Conservation (phyloP, 345 rosid species). For the Pelargonium nanum region DNA sequence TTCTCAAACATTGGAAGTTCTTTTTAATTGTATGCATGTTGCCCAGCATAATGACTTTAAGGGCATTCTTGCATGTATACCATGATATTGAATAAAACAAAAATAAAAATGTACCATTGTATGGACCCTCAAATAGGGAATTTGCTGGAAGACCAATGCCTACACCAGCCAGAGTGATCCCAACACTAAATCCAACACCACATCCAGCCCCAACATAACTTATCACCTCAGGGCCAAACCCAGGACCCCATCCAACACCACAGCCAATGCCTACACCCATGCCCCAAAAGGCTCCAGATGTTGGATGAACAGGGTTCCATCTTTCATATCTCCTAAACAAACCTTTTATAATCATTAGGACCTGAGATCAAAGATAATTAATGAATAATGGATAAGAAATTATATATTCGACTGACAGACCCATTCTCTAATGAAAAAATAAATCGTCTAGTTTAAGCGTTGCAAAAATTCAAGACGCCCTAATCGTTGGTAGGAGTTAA, state of each 20-base stretch:
- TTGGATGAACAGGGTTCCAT: constrained; percentile 94
- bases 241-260: constrained; percentile 97
- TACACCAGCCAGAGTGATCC: constrained; percentile 68
- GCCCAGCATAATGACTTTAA: too few relatives aligned
- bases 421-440: neutral
- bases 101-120: constrained; percentile 29
- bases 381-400: neutral
- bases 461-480: too few relatives aligned
- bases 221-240: constrained; percentile 85
- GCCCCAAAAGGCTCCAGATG: constrained; percentile 87
- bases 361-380: constrained; percentile 19
- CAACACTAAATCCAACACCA: constrained; percentile 83
- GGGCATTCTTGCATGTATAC: too few relatives aligned
- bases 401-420: neutral
- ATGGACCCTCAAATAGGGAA: constrained; percentile 42
- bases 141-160: constrained; percentile 90
- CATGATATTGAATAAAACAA: neutral
- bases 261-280: constrained; percentile 91
- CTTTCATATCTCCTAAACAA: constrained; percentile 63
- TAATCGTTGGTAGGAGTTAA: too few relatives aligned
- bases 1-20: neutral
- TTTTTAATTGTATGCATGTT: too few relatives aligned
- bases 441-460: neutral
- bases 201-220: constrained; percentile 93
- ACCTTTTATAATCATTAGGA: constrained; percentile 66